Conservation (phyloP, 73 alveolate genomes). For the Tetrahymena thermophila region DNA sequence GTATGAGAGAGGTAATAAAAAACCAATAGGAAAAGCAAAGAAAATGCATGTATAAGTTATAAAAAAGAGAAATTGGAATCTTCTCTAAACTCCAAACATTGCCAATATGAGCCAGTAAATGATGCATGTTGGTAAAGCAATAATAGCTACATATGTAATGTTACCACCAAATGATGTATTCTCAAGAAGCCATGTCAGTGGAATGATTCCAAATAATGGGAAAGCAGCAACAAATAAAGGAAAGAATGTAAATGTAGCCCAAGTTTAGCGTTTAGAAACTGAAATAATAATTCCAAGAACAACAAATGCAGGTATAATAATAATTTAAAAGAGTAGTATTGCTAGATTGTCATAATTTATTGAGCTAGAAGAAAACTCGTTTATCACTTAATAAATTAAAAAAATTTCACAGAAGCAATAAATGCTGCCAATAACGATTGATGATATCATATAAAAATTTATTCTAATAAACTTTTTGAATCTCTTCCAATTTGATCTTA, state of each 20-base stretch:
- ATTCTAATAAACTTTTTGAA: not conserved
- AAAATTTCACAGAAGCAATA: not conserved
- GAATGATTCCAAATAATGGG: not conserved
- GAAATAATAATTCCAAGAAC: not conserved
- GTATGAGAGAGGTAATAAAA: not conserved
- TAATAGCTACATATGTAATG: not conserved
- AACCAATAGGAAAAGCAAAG: not conserved
- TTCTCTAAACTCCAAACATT: not conserved
- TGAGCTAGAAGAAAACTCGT: not conserved
- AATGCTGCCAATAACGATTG: not conserved
- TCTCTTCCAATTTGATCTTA: not conserved
- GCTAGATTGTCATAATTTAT: not conserved
- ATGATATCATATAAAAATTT: not conserved
- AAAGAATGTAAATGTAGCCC: not conserved
- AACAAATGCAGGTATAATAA: not conserved
- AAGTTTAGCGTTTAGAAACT: not conserved
- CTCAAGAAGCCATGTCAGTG: not conserved
- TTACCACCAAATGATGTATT: not conserved
- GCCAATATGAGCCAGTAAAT: not conserved
- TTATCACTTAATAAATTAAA: not conserved
- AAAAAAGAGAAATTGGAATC: not conserved
- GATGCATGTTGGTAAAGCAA: not conserved
- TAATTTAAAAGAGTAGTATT: not conserved
- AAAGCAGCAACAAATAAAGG: not conserved
- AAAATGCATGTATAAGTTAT: not conserved